Evolutionary conservation across 2,329 filamentous ascomycete species (phyloP).

Genomic region (Ophiostoma piceae): DNA sequence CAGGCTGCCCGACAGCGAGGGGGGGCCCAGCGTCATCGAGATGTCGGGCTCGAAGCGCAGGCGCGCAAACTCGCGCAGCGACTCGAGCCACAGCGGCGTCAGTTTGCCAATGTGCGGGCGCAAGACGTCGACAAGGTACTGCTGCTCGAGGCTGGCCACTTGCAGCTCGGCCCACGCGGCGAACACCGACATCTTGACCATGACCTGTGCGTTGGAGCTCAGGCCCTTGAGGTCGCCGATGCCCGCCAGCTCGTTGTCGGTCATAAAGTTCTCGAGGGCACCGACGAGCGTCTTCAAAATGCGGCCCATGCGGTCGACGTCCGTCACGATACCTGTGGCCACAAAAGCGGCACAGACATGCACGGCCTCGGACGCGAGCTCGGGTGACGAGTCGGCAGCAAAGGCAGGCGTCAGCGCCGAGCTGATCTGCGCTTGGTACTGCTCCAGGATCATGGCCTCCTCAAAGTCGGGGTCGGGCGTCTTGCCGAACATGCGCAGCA

Average conservation of each 20-base stretch:
- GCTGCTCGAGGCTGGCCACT: constrained; percentile 87
- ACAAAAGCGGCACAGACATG: constrained; percentile 98
- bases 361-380: constrained; percentile 90
- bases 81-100: constrained; percentile 90
- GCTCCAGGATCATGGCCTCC: constrained; percentile 92
- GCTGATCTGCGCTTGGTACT: constrained; percentile 97
- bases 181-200: constrained; percentile 97
- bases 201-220: constrained; percentile 92
- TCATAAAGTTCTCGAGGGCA: constrained; percentile 86
- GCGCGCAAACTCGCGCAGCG: constrained; percentile 86
- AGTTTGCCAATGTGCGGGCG: constrained; percentile 84
- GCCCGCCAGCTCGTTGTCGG: constrained; percentile 58
- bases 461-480: constrained; percentile 94
- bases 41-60: constrained; percentile 93
- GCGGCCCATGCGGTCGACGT: constrained; percentile 96
- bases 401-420: constrained; percentile 95
- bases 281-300: constrained; percentile 90
- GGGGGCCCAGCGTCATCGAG: constrained; percentile 78
- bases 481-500: constrained; percentile 93
- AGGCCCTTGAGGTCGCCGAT: constrained; percentile 91
- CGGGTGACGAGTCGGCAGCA: constrained; percentile 89
- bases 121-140: constrained; percentile 80
- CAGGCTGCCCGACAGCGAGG: constrained; percentile 74
- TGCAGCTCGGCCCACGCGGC: constrained; percentile 97
- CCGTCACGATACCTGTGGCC: constrained; percentile 92